Evolutionary conservation across 2,329 filamentous ascomycete genomes (phyloP), one percentile per base, ranked within the genome.

Genomic region (Ceratocystis eucalypticola): DNA sequence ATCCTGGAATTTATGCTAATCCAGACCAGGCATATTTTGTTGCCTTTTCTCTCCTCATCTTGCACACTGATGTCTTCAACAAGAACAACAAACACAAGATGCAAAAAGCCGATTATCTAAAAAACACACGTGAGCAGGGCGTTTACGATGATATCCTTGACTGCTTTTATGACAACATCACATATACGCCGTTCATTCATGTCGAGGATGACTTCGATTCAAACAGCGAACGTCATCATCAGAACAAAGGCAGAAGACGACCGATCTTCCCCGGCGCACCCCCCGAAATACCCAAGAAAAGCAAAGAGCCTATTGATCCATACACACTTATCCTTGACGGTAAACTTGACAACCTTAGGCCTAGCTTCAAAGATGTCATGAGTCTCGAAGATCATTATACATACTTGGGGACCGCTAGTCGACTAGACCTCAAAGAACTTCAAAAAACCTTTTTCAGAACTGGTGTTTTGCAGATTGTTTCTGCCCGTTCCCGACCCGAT

Each of bases 41-140:
- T 70, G 91, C 93, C 17, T 99, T 99, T 74, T 97, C 93, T 1
- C 85, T 99, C 66, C 83, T 99, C 68, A 96, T 99, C 71, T 80
- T 99, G 44, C 94, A 99, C 72, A 97, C 94, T 0, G 94, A 99
- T 73, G 90, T 96, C n/a, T 97, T 97, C 84, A 99, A 99, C 80
- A 96, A 96, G 77, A 99, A 97, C 79, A 97, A 97, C 78, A 97
- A 97, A 77, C 84, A 94, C 75, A 99, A 99, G 76, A 99, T 99
- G 94, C 91, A 96, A 73, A 95, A 96, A 73, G 78, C 83, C 0
- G 94, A 97, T 72, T 99, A 99, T 75, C 82, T 97, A 71, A 96
- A 95, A 76, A 97, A 97, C 74, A 95, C 92, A 0, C 86, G 86
- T 25, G 91, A 89, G 2, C 92, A 97, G 74, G 91, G 91, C 15